phyloP scores from a whole-genome alignment of 768 basidiomycete genomes.

The Rhodotorula diobovata region DNA sequence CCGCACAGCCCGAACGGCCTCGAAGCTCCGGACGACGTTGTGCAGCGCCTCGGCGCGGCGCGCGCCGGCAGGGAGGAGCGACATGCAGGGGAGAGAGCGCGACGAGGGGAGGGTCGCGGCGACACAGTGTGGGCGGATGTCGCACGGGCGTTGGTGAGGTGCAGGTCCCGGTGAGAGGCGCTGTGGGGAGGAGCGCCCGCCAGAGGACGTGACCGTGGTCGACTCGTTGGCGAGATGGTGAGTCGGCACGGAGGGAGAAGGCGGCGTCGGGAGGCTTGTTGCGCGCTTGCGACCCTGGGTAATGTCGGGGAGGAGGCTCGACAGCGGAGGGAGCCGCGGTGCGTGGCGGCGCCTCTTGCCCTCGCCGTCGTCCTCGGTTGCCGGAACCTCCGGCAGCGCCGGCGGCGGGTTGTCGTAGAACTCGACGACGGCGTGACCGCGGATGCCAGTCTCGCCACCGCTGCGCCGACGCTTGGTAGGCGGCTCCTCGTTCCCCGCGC shows the following conservation, averaged over 20 bases:
- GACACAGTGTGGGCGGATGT: not conserved
- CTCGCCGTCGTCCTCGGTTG: too few relatives aligned
- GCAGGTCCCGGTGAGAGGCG: not conserved
- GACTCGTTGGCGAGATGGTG: too few relatives aligned
- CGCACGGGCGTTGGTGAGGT: not conserved
- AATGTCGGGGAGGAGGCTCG: too few relatives aligned
- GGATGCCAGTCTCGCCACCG: not conserved
- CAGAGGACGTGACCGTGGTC: too few relatives aligned
- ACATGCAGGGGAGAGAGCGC: conserved; percentile 5
- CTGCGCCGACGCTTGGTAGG: not conserved
- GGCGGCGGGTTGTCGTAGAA: conserved; percentile 28
- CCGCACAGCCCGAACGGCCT: conserved; percentile 18
- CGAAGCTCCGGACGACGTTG: conserved; percentile 18
- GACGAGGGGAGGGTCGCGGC: not conserved
- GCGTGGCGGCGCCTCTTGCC: too few relatives aligned
- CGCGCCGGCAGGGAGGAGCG: not conserved
- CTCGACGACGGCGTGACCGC: too few relatives aligned
- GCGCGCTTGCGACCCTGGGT: too few relatives aligned
- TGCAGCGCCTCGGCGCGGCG: conserved; percentile 3
- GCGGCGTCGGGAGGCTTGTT: too few relatives aligned
- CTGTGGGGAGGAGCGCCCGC: too few relatives aligned
- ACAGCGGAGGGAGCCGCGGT: not conserved
- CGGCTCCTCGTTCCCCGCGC: too few relatives aligned
- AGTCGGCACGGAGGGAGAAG: too few relatives aligned
- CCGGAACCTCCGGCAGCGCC: not conserved